Conservation (phyloP, 306 rosid species). For the Quercus robur region DNA sequence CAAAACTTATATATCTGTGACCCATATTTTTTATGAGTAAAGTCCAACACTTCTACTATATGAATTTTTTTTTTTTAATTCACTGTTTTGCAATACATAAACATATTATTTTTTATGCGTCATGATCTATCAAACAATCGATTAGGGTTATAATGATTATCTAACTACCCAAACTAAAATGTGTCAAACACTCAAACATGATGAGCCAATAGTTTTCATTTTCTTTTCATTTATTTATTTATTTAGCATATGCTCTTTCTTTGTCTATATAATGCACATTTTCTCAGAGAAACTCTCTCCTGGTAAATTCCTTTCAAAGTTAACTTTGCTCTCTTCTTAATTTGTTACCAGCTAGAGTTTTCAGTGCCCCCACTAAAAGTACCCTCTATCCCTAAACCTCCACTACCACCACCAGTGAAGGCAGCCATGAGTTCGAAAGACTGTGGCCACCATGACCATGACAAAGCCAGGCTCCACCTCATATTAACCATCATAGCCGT, state of each 20-base stretch:
- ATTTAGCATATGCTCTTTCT: too few species aligned
- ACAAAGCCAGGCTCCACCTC: slow-evolving; percentile 20
- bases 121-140: too few species aligned
- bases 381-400: not conserved
- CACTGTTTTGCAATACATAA: too few species aligned
- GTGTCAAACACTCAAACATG: not conserved
- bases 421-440: slow-evolving; percentile 44
- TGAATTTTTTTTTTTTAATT: too few species aligned
- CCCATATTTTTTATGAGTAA: too few species aligned
- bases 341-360: not conserved
- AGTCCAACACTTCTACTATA: too few species aligned
- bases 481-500: not conserved
- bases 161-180: not conserved
- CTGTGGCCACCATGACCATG: slow-evolving; percentile 39
- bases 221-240: not conserved
- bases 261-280: slow-evolving; percentile 1
- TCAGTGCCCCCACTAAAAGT: not conserved
- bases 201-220: not conserved
- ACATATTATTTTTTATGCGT: too few species aligned
- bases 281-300: not conserved
- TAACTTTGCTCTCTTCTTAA: not conserved
- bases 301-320: not conserved
- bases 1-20: too few species aligned
- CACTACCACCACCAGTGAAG: not conserved
- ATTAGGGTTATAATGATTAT: not conserved